phyloP scores from a whole-genome alignment of 2,329 filamentous ascomycete genomes.

The Penicillium concentricum region DNA sequence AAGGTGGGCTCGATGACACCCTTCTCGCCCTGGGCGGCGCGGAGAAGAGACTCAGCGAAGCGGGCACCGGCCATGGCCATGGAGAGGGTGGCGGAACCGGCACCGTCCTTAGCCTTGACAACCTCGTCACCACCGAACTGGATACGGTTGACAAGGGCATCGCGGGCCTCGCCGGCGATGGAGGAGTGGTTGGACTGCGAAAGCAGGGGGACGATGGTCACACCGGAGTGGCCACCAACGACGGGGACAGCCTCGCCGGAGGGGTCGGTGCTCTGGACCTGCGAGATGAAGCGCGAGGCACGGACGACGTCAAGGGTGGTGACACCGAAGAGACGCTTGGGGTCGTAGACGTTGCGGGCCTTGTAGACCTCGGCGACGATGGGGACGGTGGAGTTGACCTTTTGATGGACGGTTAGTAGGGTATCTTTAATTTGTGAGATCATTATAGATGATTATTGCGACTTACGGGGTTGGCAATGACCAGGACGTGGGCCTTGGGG shows the following conservation, averaged over 20 bases:
- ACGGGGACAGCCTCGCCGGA: constrained; percentile 92
- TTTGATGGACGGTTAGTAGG: background rate
- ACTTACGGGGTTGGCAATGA: constrained; percentile 92
- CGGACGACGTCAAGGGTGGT: constrained; percentile 99
- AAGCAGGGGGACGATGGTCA: constrained; percentile 97
- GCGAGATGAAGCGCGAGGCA: constrained; percentile 93
- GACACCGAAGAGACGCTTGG: constrained; percentile 98
- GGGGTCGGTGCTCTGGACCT: constrained; percentile 89
- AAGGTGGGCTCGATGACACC: constrained; percentile 94
- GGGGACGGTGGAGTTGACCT: constrained; percentile 97
- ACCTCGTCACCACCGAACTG: constrained; percentile 99
- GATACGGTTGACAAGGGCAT: constrained; percentile 84
- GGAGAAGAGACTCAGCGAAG: constrained; percentile 88
- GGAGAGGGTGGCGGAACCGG: constrained; percentile 93
- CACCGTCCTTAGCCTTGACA: constrained; percentile 97
- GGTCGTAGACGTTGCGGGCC: constrained; percentile 93
- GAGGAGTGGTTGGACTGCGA: constrained; percentile 86
- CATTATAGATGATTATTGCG: background rate
- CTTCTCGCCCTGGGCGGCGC: constrained; percentile 89
- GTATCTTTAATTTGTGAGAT: background rate
- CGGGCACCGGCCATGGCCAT: constrained; percentile 94
- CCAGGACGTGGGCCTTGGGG: constrained; percentile 90
- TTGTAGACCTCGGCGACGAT: constrained; percentile 98
- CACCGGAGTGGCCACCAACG: constrained; percentile 93
- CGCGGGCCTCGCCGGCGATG: constrained; percentile 72